phyloP scores from a whole-genome alignment of 2,329 filamentous ascomycete species.

The Cladosporium sphaerospermum region DNA sequence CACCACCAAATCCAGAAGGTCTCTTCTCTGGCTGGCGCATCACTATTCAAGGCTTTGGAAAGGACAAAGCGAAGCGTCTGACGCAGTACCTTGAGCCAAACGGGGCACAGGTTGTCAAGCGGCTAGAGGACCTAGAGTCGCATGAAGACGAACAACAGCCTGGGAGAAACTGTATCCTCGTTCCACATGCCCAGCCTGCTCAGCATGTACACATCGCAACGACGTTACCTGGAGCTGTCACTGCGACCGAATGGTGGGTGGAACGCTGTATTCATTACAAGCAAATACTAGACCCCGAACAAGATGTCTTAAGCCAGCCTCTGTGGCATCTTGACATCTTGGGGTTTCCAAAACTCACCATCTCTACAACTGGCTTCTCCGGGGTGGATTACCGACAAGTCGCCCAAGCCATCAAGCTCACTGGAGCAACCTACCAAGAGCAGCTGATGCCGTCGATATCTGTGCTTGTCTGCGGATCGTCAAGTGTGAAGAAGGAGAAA shows the following conservation, averaged over 20 bases:
- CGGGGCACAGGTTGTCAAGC: constrained; percentile 24
- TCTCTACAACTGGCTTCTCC: constrained; percentile 64
- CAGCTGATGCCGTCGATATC: constrained; percentile 65
- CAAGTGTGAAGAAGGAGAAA: constrained; percentile 61
- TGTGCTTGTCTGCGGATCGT: constrained; percentile 61
- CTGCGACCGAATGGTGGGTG: constrained; percentile 87
- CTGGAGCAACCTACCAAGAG: constrained; percentile 73
- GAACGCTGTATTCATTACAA: constrained; percentile 81
- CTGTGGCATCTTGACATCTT: constrained; percentile 47
- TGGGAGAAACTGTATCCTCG: constrained; percentile 16
- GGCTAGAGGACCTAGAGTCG: neutral
- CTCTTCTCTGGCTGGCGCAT: constrained; percentile 28
- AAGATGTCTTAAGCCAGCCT: constrained; percentile 69
- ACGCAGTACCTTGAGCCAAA: constrained; percentile 23
- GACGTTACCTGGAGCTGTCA: constrained; percentile 28
- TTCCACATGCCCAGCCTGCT: constrained; percentile 31
- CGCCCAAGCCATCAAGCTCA: constrained; percentile 64
- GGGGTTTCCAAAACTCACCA: constrained; percentile 62
- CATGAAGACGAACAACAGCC: neutral
- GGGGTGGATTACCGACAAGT: constrained; percentile 82
- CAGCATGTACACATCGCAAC: constrained; percentile 17
- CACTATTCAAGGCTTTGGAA: constrained; percentile 24
- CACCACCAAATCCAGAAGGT: constrained; percentile 13
- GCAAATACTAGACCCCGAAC: constrained; percentile 59
- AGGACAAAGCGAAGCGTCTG: constrained; percentile 17